These are phyloP conservation scores for Candida sanyaensis DNA, from an alignment of 1,139 yeast species.

Conservation along the genomic window DNA sequence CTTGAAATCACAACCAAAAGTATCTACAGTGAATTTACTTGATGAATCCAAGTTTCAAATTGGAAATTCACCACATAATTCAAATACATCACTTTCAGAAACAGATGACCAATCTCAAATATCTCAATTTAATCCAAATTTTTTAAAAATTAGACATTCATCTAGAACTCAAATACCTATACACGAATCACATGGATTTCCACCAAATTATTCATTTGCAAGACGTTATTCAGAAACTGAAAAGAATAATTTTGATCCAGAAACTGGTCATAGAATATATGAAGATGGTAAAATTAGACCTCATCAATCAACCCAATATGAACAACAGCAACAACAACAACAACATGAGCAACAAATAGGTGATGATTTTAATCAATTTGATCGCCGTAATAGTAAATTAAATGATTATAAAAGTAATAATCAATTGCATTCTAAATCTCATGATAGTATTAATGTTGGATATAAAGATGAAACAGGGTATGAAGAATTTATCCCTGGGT, in stretches of 20 bases:
- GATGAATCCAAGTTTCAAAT: conserved; percentile 27
- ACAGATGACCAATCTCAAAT: conserved; percentile 2
- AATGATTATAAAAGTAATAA: not conserved
- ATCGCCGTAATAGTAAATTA: not conserved
- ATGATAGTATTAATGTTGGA: conserved; percentile 22
- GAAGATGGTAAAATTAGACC: conserved; percentile 53
- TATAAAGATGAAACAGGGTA: conserved; percentile 37
- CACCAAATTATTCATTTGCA: conserved; percentile 27
- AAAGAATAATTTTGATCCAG: conserved; percentile 51
- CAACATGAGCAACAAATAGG: no score
- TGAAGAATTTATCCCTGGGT: conserved; percentile 71
- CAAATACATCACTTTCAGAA: not conserved
- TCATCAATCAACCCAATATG: conserved; percentile 10
- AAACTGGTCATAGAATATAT: conserved; percentile 50
- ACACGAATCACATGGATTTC: not conserved
- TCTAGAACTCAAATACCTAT: not conserved
- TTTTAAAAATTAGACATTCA: conserved; percentile 1
- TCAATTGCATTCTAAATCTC: conserved; percentile 33
- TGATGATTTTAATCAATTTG: conserved; percentile 2
- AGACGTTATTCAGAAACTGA: conserved; percentile 61
- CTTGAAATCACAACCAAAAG: conserved; percentile 44
- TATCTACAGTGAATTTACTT: conserved; percentile 36
- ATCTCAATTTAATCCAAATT: not conserved
- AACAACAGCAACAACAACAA: not conserved
- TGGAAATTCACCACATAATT: conserved; percentile 1